Evolutionary conservation across 1,284 basidiomycete genomes (phyloP).

Genomic region (Porphyrellus sp.): DNA sequence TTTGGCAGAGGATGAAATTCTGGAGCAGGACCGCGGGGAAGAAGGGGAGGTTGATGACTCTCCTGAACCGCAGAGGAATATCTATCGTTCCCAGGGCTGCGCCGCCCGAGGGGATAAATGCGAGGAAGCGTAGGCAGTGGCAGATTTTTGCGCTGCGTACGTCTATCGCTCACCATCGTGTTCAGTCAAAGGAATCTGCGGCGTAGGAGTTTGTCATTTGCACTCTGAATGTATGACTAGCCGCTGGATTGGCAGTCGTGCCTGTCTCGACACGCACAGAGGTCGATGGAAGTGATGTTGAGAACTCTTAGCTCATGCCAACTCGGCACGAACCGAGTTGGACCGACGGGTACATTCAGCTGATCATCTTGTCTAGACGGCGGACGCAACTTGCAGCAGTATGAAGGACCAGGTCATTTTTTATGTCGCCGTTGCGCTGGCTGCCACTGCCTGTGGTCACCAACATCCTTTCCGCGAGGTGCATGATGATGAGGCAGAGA

Average conservation of each 20-base stretch:
- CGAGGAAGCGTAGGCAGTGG: conserved; percentile 34
- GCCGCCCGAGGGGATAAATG: conserved; percentile 20
- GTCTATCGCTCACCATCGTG: conserved; percentile 26
- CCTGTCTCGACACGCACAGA: too few relatives aligned
- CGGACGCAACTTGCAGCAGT: neutral
- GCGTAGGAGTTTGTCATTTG: too few relatives aligned
- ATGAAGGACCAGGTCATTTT: conserved; percentile 15
- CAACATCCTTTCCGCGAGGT: conserved; percentile 17
- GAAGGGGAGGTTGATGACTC: conserved; percentile 76
- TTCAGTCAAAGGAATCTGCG: conserved; percentile 6
- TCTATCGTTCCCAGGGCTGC: conserved; percentile 27
- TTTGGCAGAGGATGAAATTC: conserved; percentile 67
- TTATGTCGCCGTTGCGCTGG: conserved; percentile 1
- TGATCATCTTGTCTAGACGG: neutral
- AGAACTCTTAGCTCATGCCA: too few relatives aligned
- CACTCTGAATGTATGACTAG: too few relatives aligned
- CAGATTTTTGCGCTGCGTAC: conserved; percentile 28
- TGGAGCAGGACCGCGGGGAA: conserved; percentile 72
- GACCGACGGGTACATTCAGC: too few relatives aligned
- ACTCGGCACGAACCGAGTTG: too few relatives aligned
- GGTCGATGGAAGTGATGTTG: too few relatives aligned
- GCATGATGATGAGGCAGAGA: conserved; percentile 10
- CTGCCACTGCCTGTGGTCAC: neutral
- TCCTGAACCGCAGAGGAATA: conserved; percentile 43
- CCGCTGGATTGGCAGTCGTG: too few relatives aligned